phyloP scores from a whole-genome alignment of 23 red algal species.

The Gracilariopsis chorda region DNA sequence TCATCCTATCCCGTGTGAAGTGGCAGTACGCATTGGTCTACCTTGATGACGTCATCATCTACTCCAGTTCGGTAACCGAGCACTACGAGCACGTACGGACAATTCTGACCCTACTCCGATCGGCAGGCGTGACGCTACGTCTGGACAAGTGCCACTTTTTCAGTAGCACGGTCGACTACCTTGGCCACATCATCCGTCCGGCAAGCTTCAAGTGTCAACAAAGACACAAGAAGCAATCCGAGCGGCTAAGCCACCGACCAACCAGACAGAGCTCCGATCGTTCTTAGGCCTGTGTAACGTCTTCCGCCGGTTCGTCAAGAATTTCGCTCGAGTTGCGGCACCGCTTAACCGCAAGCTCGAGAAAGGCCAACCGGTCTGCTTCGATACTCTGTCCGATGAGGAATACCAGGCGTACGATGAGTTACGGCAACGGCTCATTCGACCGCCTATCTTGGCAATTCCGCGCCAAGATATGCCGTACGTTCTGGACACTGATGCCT shows the following conservation, averaged over 20 bases:
- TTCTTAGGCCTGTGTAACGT: conserved; percentile 1
- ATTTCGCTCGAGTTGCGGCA: not conserved
- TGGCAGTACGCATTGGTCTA: conserved; percentile 11
- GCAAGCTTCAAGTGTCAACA: not conserved
- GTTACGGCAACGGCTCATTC: not conserved
- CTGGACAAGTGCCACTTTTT: conserved; percentile 1
- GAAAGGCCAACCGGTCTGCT: not conserved
- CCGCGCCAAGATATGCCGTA: not conserved
- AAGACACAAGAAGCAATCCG: not conserved
- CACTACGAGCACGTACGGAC: not conserved
- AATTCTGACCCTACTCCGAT: not conserved
- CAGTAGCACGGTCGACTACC: not conserved
- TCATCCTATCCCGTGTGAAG: conserved; percentile 24
- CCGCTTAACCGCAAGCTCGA: not conserved
- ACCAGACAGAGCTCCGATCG: not conserved
- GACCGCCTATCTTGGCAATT: not conserved
- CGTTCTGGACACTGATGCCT: conserved; percentile 48
- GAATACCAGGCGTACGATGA: conserved; percentile 10
- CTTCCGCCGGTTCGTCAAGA: conserved; percentile 3
- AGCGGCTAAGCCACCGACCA: not conserved
- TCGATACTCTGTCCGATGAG: not conserved
- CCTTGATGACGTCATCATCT: conserved; percentile 7
- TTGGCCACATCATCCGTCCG: not conserved
- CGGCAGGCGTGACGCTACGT: not conserved
- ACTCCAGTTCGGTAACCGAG: not conserved